These are phyloP conservation scores for Fusarium hainanense DNA, from an alignment of 2,329 filamentous ascomycete species.

Conservation along the genomic window DNA sequence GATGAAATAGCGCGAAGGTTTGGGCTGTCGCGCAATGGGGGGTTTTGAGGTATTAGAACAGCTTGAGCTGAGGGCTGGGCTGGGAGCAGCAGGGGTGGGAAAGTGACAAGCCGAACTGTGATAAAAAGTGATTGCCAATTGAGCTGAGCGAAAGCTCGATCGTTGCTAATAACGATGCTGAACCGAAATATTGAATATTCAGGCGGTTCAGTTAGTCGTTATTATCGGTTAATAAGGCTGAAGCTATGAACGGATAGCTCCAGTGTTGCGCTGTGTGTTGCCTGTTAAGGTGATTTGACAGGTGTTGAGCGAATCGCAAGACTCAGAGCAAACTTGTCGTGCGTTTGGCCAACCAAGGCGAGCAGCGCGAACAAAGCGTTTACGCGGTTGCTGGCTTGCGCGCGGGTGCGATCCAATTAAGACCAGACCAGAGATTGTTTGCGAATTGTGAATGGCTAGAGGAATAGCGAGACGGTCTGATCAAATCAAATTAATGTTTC, in stretches of 20 bases:
- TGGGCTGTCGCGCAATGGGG: constrained; percentile 1
- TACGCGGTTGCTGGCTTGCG: constrained; percentile 29
- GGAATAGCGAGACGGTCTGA: constrained; percentile 37
- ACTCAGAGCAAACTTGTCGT: constrained; percentile 27
- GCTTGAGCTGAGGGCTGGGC: constrained; percentile 8
- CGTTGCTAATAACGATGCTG: neutral
- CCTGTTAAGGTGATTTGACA: constrained; percentile 37
- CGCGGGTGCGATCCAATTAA: constrained; percentile 43
- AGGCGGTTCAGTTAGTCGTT: constrained; percentile 3
- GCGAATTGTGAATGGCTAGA: constrained; percentile 48
- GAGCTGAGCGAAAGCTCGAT: neutral
- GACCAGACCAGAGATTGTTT: constrained; percentile 34
- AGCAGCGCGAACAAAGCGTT: constrained; percentile 27
- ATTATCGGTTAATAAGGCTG: neutral
- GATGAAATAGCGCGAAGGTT: constrained; percentile 7
- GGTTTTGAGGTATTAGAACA: constrained; percentile 15
- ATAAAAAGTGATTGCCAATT: constrained; percentile 7
- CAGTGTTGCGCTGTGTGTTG: constrained; percentile 22
- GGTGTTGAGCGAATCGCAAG: constrained; percentile 33
- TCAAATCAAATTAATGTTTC: constrained; percentile 43
- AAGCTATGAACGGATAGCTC: constrained; percentile 9
- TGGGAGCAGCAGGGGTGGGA: neutral
- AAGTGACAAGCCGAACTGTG: constrained; percentile 14
- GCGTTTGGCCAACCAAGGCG: constrained; percentile 1
- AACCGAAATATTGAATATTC: constrained; percentile 1